These are phyloP conservation scores for Sophora flavescens DNA, from an alignment of 306 rosid species.

Conservation along the genomic window DNA sequence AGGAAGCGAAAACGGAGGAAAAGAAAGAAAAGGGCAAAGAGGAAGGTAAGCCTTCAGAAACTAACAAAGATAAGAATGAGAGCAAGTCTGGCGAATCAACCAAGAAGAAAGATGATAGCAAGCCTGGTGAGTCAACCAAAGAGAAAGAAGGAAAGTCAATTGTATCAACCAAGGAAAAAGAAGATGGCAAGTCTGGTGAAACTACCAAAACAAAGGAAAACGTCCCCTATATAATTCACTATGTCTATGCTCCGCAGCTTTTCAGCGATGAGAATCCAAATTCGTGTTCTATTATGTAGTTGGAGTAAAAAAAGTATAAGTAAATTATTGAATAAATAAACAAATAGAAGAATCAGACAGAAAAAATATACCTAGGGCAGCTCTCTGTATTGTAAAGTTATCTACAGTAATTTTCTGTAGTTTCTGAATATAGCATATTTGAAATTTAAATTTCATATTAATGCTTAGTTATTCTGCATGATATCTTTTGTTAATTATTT, in stretches of 20 bases:
- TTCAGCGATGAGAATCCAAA: constrained; percentile 93
- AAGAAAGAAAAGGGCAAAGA: constrained; percentile 48
- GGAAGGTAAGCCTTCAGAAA: constrained; percentile 37
- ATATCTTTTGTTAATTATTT: no score
- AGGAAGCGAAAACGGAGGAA: constrained; percentile 48
- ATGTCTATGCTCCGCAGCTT: constrained; percentile 73
- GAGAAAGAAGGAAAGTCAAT: background rate
- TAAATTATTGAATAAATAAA: background rate
- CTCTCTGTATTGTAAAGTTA: background rate
- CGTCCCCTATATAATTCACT: constrained; percentile 81
- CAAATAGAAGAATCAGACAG: no score
- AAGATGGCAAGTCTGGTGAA: constrained; percentile 19
- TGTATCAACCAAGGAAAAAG: background rate
- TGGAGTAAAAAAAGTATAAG: background rate
- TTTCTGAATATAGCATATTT: no score
- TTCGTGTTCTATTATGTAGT: constrained; percentile 65
- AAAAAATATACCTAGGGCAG: no score
- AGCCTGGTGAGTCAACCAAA: background rate
- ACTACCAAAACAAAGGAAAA: constrained; percentile 51
- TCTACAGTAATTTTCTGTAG: background rate
- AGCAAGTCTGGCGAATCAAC: constrained; percentile 17
- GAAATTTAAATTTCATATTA: background rate
- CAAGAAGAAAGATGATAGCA: constrained; percentile 26
- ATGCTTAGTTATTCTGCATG: background rate
- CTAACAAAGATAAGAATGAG: constrained; percentile 35